Conservation (phyloP, 441 rosid species). For the Pelargonium citronellum region DNA sequence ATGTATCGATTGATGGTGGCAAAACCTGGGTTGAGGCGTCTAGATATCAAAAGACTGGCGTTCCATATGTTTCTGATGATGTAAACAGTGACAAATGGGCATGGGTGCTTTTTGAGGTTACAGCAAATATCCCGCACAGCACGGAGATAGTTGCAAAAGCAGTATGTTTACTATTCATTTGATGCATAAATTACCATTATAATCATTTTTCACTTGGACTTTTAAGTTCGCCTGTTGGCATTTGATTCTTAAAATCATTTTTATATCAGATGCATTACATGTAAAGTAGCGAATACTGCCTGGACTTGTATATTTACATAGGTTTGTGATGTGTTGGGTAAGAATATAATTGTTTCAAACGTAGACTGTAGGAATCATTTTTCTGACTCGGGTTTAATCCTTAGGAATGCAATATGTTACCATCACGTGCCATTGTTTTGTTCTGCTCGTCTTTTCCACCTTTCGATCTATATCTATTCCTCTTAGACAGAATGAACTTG, state of each 20-base stretch:
- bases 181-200: not conserved
- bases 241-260: not conserved
- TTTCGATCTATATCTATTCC: too few species aligned
- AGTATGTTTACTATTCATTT: constrained; percentile 36
- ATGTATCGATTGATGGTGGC: constrained; percentile 88
- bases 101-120: constrained; percentile 87
- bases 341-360: not conserved
- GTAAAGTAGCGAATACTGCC: not conserved
- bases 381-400: too few species aligned
- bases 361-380: not conserved
- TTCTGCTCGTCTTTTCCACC: too few species aligned
- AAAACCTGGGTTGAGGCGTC: constrained; percentile 83
- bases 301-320: not conserved
- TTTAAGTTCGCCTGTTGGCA: not conserved
- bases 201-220: not conserved
- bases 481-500: too few species aligned
- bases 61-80: constrained; percentile 54
- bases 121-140: constrained; percentile 42
- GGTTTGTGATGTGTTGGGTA: not conserved
- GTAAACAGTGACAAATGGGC: constrained; percentile 82
- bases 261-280: not conserved
- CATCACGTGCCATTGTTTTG: too few species aligned
- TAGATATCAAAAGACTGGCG: constrained; percentile 60
- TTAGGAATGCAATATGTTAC: too few species aligned
- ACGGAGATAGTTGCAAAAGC: constrained; percentile 87